These are phyloP conservation scores for Talaromyces thailandensis DNA, from an alignment of 495 filamentous ascomycete genomes.

Conservation along the genomic window DNA sequence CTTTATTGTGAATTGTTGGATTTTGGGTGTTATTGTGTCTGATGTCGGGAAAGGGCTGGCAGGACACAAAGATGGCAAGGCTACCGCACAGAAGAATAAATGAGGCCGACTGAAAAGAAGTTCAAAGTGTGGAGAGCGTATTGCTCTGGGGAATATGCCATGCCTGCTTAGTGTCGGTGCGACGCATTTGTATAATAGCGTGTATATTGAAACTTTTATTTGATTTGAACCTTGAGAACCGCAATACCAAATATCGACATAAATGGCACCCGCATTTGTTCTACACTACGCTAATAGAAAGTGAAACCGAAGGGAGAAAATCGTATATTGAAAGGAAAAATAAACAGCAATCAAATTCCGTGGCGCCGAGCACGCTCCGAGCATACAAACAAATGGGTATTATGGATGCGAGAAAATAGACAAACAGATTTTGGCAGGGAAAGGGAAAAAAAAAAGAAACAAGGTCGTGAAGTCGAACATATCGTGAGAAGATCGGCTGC, in stretches of 20 bases:
- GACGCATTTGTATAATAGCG: neutral
- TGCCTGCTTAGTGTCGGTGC: too few relatives aligned
- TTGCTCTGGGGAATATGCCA: too few relatives aligned
- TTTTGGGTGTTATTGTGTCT: slow-evolving; percentile 66
- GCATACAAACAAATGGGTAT: slow-evolving; percentile 9
- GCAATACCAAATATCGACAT: neutral
- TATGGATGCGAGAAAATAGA: slow-evolving; percentile 3
- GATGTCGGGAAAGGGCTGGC: slow-evolving; percentile 43
- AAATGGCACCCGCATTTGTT: neutral
- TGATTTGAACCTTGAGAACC: neutral
- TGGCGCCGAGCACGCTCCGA: neutral
- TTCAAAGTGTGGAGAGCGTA: too few relatives aligned
- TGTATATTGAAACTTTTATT: neutral
- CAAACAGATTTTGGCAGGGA: neutral
- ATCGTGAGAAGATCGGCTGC: neutral
- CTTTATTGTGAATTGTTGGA: slow-evolving; percentile 80
- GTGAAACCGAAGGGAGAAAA: neutral
- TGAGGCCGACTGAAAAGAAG: neutral
- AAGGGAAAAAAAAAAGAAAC: neutral
- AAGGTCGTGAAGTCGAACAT: neutral
- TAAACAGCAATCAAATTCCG: slow-evolving; percentile 1
- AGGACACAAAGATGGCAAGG: neutral
- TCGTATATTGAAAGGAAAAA: slow-evolving; percentile 1
- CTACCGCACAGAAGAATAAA: neutral
- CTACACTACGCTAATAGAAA: neutral